Percentiles rank a stretch among this genome's conserved stretches.
Evolutionary conservation across 75 land plant species (phyloP).

Genomic region (Azolla pinnata): DNA sequence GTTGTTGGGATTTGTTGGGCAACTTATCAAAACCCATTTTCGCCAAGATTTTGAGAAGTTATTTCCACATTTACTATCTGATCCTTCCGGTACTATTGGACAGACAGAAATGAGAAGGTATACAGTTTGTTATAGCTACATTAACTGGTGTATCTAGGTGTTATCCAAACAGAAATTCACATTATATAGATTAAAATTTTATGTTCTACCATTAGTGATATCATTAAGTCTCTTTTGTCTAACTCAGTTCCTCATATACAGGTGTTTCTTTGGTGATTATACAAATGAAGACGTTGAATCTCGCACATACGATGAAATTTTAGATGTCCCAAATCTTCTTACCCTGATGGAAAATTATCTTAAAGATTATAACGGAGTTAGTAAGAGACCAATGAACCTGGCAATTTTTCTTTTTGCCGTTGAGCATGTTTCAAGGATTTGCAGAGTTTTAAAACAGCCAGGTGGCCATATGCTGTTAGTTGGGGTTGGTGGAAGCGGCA

Average conservation of each 20-base stretch:
- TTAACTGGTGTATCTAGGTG: too few relatives aligned
- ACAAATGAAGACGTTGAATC: slow-evolving; percentile 27
- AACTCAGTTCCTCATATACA: slow-evolving; percentile 1
- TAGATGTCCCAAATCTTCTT: slow-evolving; percentile 14
- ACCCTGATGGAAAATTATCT: slow-evolving; percentile 22
- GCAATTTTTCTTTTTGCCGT: slow-evolving; percentile 39
- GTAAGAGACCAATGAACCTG: slow-evolving; percentile 38
- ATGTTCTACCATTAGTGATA: too few relatives aligned
- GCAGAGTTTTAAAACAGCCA: slow-evolving; percentile 33
- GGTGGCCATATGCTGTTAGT: slow-evolving; percentile 38
- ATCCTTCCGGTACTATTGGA: not conserved
- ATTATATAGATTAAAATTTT: too few relatives aligned
- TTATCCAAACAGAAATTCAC: too few relatives aligned
- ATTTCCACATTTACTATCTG: slow-evolving; percentile 11
- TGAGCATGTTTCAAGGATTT: slow-evolving; percentile 35
- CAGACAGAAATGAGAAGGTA: slow-evolving; percentile 36
- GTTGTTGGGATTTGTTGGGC: slow-evolving; percentile 16
- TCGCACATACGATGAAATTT: slow-evolving; percentile 31
- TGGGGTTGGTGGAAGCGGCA: slow-evolving; percentile 37
- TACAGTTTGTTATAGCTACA: too few relatives aligned
- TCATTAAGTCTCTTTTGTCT: not conserved
- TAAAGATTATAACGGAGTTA: slow-evolving; percentile 31
- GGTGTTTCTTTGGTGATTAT: slow-evolving; percentile 36
- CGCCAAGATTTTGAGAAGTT: slow-evolving; percentile 25
- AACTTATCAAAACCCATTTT: slow-evolving; percentile 15